phyloP scores from a whole-genome alignment of 2,329 filamentous ascomycete genomes.

The Alternaria panax region DNA sequence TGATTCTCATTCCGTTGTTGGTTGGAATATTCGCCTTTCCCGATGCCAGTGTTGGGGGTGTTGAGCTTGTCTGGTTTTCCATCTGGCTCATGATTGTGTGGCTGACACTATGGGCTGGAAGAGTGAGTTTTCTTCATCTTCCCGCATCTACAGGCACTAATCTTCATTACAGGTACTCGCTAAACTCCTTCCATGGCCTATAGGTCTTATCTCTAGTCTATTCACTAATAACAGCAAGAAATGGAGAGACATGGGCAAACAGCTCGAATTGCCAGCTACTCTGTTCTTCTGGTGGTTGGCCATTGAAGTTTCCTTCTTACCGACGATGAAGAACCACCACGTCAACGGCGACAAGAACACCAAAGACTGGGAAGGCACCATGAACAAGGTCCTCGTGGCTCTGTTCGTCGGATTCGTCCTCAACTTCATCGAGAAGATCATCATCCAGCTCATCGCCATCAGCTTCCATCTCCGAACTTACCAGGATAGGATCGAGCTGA shows the following conservation, averaged over 20 bases:
- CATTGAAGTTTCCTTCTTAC: constrained; percentile 83
- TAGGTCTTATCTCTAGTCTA: constrained; percentile 72
- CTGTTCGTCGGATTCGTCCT: constrained; percentile 81
- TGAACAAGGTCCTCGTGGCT: constrained; percentile 86
- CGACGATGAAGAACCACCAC: constrained; percentile 76
- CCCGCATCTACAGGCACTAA: constrained; percentile 11
- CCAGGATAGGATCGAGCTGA: constrained; percentile 86
- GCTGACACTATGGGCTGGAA: constrained; percentile 84
- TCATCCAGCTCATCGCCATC: constrained; percentile 93
- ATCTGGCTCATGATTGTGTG: constrained; percentile 96
- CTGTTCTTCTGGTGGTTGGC: constrained; percentile 93
- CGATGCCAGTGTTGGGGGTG: constrained; percentile 73
- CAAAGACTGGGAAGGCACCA: constrained; percentile 74
- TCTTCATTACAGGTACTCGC: constrained; percentile 60
- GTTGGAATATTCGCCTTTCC: constrained; percentile 67
- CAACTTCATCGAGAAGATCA: constrained; percentile 89
- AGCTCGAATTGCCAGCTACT: constrained; percentile 83
- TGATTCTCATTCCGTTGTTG: constrained; percentile 73
- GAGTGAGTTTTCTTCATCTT: constrained; percentile 49
- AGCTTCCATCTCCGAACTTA: constrained; percentile 93
- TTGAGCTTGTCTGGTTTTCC: constrained; percentile 86
- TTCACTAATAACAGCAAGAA: constrained; percentile 90
- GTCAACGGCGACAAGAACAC: constrained; percentile 60
- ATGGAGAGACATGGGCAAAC: constrained; percentile 86
- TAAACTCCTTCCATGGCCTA: constrained; percentile 68